Base-by-base conservation (phyloP, 2,329 filamentous ascomycete genomes). In the Phoma sp. region DNA sequence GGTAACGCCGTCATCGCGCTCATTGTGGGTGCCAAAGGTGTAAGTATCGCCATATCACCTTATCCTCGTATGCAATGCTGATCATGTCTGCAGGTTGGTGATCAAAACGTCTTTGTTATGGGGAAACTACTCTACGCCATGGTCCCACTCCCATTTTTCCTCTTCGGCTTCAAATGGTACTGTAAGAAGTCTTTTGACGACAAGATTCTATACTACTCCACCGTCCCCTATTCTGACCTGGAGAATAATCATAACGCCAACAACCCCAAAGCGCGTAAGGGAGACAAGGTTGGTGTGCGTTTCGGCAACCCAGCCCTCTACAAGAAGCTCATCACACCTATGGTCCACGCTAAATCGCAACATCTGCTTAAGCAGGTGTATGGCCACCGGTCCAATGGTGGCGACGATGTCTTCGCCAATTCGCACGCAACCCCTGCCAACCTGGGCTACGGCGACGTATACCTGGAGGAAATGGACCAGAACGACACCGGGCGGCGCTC, bases 231-330 rank as follows among this genome's bases (percentile, higher is more conserved):
- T 49, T 55, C 84, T 84, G 57, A 78, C 41, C 27, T 86, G 22
- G 80, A 76, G 50, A 82, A 84, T 58, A 72, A 75, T 2, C 80
- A 82, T 64, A 70, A 61, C 41, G 29, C 68, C 4, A 71, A 75
- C 45, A 56, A 57, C 57, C 18, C 55, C 7, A 66, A 64, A 38
- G 42, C 52, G 65, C 77, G 57, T 57, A 69, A 57, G 68, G 76
- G 63, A 66, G 91, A 88, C 74, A 88, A 83, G 68, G 82, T 91
- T 52, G 87, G 83, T 54, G 86, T 86, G 14, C 83, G 89, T 24
- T 99, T 96, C 71, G 93, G 93, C 1, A 91, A 98, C 72, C 95
- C 93, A 0, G 92, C 90, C 2, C 81, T 98, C 13, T 96, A 93
- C 79, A 90, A 89, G 74, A 65, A 64, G 18, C 57, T 74, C 7